Evolutionary conservation across 1,284 basidiomycete genomes (phyloP).

Genomic region (Retiboletus flavoniger): DNA sequence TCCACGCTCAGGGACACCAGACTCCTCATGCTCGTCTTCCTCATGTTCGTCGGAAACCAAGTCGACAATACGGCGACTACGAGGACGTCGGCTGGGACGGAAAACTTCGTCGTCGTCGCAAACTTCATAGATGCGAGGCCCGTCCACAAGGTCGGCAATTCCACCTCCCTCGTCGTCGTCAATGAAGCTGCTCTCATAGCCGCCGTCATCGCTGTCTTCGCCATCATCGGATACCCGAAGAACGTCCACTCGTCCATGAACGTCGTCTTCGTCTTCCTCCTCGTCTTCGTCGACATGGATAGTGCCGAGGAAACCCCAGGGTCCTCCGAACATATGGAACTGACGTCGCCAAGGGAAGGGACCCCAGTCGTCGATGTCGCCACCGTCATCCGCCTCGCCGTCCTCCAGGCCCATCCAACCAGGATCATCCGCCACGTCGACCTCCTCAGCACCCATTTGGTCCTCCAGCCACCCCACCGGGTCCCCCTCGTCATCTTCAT

Average conservation of each 20-base stretch:
- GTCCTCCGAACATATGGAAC: conserved; percentile 18
- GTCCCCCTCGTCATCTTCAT: conserved; percentile 40
- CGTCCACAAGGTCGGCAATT: neutral
- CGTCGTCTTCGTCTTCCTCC: conserved; percentile 28
- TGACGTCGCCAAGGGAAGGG: conserved; percentile 23
- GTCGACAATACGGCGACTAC: conserved; percentile 5
- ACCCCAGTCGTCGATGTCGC: conserved; percentile 25
- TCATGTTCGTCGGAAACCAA: conserved; percentile 19
- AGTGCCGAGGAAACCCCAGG: conserved; percentile 17
- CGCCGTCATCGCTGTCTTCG: conserved; percentile 30
- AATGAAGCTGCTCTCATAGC: conserved; percentile 53
- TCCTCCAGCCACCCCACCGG: conserved; percentile 38
- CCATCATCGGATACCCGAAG: conserved; percentile 17
- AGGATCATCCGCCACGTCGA: conserved; percentile 35
- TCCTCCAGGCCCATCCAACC: conserved; percentile 41
- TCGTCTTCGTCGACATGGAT: conserved; percentile 29
- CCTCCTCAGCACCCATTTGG: conserved; percentile 36
- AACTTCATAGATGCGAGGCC: conserved; percentile 29
- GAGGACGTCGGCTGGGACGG: neutral
- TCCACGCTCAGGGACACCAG: neutral
- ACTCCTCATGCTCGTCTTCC: conserved; percentile 9
- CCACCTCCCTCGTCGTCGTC: conserved; percentile 38
- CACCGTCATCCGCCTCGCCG: conserved; percentile 30
- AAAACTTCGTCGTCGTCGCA: conserved; percentile 12
- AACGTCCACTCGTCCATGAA: conserved; percentile 25